These are phyloP conservation scores for Corchorus capsularis DNA, from an alignment of 345 rosid genomes.

Conservation along the genomic window DNA sequence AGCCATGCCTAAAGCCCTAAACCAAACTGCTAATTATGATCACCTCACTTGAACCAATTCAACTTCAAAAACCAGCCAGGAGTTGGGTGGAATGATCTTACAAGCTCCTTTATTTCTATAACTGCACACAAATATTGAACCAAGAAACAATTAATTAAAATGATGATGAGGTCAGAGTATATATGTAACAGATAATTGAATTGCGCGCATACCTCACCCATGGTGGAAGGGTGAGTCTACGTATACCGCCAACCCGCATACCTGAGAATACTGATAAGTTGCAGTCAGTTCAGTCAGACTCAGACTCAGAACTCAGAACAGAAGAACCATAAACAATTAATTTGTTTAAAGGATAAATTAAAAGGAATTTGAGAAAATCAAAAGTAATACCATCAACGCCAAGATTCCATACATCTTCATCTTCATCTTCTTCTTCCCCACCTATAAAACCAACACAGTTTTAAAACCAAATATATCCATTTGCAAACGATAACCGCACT, in stretches of 20 bases:
- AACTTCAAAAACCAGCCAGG: too few species aligned
- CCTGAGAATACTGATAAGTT: conserved; percentile 43
- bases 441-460: conserved; percentile 32
- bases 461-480: neutral
- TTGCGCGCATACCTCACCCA: conserved; percentile 61
- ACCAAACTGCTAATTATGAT: too few species aligned
- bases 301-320: neutral
- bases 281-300: too few species aligned
- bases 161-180: too few species aligned
- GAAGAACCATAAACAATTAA: neutral
- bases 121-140: too few species aligned
- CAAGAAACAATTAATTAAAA: too few species aligned
- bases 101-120: too few species aligned
- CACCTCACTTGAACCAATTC: too few species aligned
- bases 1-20: too few species aligned
- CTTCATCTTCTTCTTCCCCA: conserved; percentile 23
- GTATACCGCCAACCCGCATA: conserved; percentile 83
- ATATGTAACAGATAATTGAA: neutral
- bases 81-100: too few species aligned
- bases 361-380: neutral
- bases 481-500: neutral
- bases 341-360: neutral
- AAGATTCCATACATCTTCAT: conserved; percentile 47
- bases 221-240: conserved; percentile 79
- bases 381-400: conserved; percentile 58